These are phyloP conservation scores for Wickerhamiella qilinensis DNA, from an alignment of 805 yeast species.

Conservation along the genomic window DNA sequence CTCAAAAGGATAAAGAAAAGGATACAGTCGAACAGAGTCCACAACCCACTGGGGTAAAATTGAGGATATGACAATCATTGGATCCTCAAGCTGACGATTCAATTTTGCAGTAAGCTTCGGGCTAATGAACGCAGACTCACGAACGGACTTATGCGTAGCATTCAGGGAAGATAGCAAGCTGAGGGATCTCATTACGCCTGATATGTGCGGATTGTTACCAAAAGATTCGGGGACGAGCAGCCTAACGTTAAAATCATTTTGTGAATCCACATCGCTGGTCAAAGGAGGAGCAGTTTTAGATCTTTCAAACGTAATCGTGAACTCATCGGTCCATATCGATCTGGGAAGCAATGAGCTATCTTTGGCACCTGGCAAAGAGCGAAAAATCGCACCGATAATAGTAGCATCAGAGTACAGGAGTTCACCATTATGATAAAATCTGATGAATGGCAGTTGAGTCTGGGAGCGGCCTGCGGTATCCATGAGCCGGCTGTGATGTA, in stretches of 20 bases:
- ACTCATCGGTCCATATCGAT: slow-evolving; percentile 40
- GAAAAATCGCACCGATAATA: slow-evolving; percentile 6
- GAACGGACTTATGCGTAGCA: slow-evolving; percentile 3
- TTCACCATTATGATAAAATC: slow-evolving; percentile 3
- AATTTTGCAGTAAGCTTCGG: slow-evolving; percentile 75
- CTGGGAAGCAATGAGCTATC: slow-evolving; percentile 6
- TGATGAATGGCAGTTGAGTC: background rate
- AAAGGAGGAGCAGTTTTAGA: background rate
- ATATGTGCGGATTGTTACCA: slow-evolving; percentile 1
- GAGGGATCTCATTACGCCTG: slow-evolving; percentile 1
- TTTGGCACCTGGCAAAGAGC: background rate
- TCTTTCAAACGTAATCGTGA: slow-evolving; percentile 34
- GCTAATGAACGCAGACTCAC: slow-evolving; percentile 36
- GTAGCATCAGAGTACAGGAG: slow-evolving; percentile 6
- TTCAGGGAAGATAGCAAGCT: slow-evolving; percentile 1
- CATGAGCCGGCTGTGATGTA: background rate
- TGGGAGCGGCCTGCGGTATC: background rate
- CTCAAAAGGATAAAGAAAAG: slow-evolving; percentile 74
- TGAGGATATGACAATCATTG: slow-evolving; percentile 73
- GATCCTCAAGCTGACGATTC: slow-evolving; percentile 77
- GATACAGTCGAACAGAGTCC: slow-evolving; percentile 51
- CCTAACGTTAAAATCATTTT: background rate
- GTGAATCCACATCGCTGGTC: background rate
- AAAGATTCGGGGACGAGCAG: slow-evolving; percentile 4
- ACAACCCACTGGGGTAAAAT: slow-evolving; percentile 76